These are phyloP conservation scores for Cercospora canescens DNA, from an alignment of 2,329 filamentous ascomycete species.

Conservation along the genomic window DNA sequence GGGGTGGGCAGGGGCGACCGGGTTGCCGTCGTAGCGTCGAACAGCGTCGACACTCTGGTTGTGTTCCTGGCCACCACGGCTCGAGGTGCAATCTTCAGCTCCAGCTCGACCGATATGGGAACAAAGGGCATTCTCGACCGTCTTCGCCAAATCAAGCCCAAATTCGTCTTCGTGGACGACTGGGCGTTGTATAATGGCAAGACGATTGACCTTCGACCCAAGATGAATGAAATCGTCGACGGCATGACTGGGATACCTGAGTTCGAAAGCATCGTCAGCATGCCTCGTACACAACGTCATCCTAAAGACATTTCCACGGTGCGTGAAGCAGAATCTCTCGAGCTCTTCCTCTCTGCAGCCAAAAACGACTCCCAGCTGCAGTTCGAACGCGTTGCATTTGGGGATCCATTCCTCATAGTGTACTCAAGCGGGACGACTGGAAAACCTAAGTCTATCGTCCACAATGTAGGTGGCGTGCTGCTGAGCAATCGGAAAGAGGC, in stretches of 20 bases:
- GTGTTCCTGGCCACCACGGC: constrained; percentile 70
- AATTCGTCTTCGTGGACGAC: constrained; percentile 83
- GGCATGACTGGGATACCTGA: constrained; percentile 62
- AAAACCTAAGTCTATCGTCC: constrained; percentile 81
- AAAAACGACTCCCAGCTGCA: constrained; percentile 43
- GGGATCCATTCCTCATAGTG: constrained; percentile 70
- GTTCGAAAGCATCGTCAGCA: constrained; percentile 64
- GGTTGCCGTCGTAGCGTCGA: constrained; percentile 72
- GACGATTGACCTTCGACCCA: constrained; percentile 67
- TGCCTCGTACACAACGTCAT: constrained; percentile 62
- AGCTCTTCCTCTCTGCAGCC: constrained; percentile 43
- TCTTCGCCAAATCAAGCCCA: constrained; percentile 71
- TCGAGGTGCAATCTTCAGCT: constrained; percentile 73
- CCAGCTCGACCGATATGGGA: constrained; percentile 76
- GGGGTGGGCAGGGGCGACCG: constrained; percentile 73
- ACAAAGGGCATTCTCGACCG: constrained; percentile 75
- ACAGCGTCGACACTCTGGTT: constrained; percentile 71
- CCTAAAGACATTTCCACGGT: constrained; percentile 61
- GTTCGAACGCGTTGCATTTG: constrained; percentile 65
- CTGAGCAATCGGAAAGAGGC: constrained; percentile 64
- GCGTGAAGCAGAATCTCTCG: constrained; percentile 47
- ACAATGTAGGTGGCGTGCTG: constrained; percentile 67
- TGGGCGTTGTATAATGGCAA: constrained; percentile 78
- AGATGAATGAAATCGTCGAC: constrained; percentile 66
- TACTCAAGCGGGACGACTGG: constrained; percentile 82